Percentiles rank a stretch among this genome's conserved stretches.
Evolutionary conservation across 2,329 filamentous ascomycete genomes (phyloP).

Genomic region (Trichoderma koningii): DNA sequence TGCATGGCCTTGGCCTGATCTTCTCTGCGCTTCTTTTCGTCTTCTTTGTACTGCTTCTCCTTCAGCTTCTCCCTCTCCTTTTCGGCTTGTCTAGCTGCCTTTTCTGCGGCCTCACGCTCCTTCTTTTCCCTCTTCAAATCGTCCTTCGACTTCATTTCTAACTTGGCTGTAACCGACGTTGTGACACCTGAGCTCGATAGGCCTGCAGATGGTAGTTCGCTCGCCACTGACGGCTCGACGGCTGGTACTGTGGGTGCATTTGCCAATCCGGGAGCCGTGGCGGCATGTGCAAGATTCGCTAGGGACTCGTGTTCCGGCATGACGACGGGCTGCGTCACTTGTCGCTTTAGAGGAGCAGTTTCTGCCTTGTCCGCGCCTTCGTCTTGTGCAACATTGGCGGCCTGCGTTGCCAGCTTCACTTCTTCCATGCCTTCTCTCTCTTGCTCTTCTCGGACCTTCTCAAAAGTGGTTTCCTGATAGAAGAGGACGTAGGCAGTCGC

Average conservation of each 20-base stretch:
- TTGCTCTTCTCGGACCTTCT: conserved; percentile 72
- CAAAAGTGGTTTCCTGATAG: conserved; percentile 85
- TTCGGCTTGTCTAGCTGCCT: conserved; percentile 49
- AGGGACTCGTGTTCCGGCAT: conserved; percentile 52
- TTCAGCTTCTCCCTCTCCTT: conserved; percentile 52
- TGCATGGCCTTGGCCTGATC: conserved; percentile 57
- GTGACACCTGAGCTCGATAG: conserved; percentile 18
- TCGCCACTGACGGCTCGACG: conserved; percentile 3
- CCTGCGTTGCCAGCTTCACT: conserved; percentile 57
- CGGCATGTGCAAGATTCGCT: conserved; percentile 64
- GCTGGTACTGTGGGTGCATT: background rate
- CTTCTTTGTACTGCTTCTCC: conserved; percentile 46
- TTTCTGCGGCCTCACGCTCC: conserved; percentile 59
- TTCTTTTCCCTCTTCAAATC: conserved; percentile 69
- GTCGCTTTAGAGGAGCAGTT: conserved; percentile 49
- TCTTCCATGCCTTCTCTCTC: conserved; percentile 75
- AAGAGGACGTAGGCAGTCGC: conserved; percentile 97
- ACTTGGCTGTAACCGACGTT: conserved; percentile 34
- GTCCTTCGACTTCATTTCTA: conserved; percentile 54
- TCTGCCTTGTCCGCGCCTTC: conserved; percentile 52
- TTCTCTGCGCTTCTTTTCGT: conserved; percentile 47
- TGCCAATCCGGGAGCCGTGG: conserved; percentile 54
- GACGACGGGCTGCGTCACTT: conserved; percentile 54
- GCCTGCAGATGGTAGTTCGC: background rate
- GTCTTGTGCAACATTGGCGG: conserved; percentile 55